Evolutionary conservation across 768 basidiomycete species (phyloP).

Genomic region (Galerina marginata): DNA sequence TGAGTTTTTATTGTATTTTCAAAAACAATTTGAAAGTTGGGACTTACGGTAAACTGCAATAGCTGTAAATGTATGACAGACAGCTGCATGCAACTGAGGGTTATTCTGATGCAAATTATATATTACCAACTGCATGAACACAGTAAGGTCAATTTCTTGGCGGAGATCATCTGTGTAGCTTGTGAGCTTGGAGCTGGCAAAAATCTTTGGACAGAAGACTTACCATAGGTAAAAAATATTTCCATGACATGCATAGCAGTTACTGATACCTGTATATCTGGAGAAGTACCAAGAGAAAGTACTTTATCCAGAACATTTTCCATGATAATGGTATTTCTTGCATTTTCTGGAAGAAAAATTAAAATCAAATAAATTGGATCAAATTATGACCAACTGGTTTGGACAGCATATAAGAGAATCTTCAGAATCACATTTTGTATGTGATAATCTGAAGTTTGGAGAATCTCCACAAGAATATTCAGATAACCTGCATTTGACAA

Average conservation of each 20-base stretch:
- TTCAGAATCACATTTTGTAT: conserved; percentile 4
- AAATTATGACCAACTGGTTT: background rate
- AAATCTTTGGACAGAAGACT: background rate
- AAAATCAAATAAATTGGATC: background rate
- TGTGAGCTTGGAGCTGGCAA: background rate
- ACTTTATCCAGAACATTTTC: background rate
- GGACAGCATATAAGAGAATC: background rate
- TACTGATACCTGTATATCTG: conserved; percentile 5
- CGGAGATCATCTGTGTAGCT: background rate
- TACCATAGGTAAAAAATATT: conserved; percentile 2
- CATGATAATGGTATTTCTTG: background rate
- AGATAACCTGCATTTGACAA: background rate
- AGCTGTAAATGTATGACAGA: conserved; percentile 2
- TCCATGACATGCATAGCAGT: conserved; percentile 5
- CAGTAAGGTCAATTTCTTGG: conserved; percentile 1
- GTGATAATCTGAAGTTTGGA: conserved; percentile 2
- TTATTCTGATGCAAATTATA: background rate
- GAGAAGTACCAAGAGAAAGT: background rate
- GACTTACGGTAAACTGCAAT: conserved; percentile 8
- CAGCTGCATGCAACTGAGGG: background rate
- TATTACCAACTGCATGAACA: background rate
- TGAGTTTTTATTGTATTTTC: too few species aligned
- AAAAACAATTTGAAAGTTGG: too few species aligned
- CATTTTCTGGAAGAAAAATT: background rate
- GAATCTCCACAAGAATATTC: background rate